Evolutionary conservation across 257 asterid genomes (phyloP).

Genomic region (Fraxinus excelsior): DNA sequence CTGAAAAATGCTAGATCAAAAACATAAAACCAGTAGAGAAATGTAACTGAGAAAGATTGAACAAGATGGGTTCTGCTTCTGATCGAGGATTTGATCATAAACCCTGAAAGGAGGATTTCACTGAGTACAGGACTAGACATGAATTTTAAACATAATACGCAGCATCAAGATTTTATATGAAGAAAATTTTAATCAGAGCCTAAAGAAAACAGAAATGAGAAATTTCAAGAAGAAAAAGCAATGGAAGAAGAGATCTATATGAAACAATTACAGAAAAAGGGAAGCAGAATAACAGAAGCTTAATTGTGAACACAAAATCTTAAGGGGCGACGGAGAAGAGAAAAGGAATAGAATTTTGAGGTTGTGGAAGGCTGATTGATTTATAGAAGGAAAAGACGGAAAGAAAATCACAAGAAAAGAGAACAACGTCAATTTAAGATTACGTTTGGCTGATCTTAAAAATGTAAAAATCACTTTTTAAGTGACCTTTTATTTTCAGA

Average conservation of each 20-base stretch:
- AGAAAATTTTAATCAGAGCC: neutral
- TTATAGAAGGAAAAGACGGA: conserved; percentile 54
- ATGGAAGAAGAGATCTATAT: neutral
- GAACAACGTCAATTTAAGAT: neutral
- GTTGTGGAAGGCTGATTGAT: conserved; percentile 29
- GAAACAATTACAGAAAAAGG: neutral
- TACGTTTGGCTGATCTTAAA: neutral
- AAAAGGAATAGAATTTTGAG: conserved; percentile 52
- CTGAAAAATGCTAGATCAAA: conserved; percentile 41
- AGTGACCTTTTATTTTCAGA: neutral
- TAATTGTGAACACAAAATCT: conserved; percentile 2
- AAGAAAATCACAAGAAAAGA: neutral
- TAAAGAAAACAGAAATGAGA: neutral
- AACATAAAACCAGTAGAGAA: conserved; percentile 96
- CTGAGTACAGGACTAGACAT: conserved; percentile 72
- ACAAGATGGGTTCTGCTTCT: conserved; percentile 78
- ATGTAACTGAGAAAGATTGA: conserved; percentile 89
- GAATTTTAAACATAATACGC: conserved; percentile 41
- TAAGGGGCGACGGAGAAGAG: conserved; percentile 23
- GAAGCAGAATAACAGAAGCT: too few species aligned
- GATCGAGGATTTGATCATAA: conserved; percentile 61
- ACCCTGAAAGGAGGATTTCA: conserved; percentile 72
- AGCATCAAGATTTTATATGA: conserved; percentile 32
- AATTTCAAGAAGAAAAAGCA: neutral
- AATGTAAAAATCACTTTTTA: neutral